Conservation (phyloP, 345 rosid genomes). For the Odontarrhena argentea region DNA sequence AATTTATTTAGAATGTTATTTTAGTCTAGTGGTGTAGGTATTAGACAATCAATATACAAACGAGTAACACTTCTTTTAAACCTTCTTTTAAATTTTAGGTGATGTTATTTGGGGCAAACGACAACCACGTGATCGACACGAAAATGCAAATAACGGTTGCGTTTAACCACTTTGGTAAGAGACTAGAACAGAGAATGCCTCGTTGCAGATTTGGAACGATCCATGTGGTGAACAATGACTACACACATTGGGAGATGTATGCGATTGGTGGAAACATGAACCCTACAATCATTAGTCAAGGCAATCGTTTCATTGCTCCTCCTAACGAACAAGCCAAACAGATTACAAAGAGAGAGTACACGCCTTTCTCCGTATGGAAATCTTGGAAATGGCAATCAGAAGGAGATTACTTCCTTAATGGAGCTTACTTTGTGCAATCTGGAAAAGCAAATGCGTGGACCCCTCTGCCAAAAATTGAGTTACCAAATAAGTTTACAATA, state of each 20-base stretch:
- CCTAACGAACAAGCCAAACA: constrained; percentile 45
- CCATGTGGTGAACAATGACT: constrained; percentile 81
- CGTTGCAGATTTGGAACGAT: constrained; percentile 60
- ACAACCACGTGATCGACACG: constrained; percentile 40
- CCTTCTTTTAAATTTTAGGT: constrained; percentile 41
- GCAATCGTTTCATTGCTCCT: constrained; percentile 84
- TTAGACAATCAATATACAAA: neutral
- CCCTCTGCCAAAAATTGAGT: neutral
- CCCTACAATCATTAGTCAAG: constrained; percentile 76
- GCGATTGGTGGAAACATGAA: constrained; percentile 67
- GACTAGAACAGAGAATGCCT: constrained; percentile 45
- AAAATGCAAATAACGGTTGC: constrained; percentile 76
- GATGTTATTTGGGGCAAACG: constrained; percentile 68
- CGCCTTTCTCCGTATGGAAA: constrained; percentile 51
- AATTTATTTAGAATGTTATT: too few relatives aligned
- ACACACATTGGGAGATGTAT: too few relatives aligned
- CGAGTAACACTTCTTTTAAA: neutral
- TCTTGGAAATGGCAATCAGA: constrained; percentile 74
- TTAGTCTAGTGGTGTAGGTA: too few relatives aligned
- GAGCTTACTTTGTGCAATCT: constrained; percentile 67
- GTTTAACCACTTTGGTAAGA: constrained; percentile 72
- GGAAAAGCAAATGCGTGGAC: constrained; percentile 47
- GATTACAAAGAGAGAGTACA: constrained; percentile 61
- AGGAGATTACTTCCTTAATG: constrained; percentile 64
- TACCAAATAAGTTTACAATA: constrained; percentile 41